Conservation (phyloP, 345 rosid genomes). For the Lagerstroemia speciosa region DNA sequence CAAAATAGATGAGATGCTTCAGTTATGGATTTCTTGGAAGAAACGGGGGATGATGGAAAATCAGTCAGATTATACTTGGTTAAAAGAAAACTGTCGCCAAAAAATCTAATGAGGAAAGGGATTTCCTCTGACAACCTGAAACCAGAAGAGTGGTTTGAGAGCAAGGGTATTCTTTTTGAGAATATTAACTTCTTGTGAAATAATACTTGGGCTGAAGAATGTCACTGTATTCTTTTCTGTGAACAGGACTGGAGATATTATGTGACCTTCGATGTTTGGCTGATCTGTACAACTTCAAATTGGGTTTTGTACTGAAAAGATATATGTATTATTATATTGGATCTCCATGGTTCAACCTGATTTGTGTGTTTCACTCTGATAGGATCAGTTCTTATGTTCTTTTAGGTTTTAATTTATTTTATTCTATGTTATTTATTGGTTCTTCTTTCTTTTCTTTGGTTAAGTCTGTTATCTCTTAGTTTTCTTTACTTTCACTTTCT, state of each 20-base stretch:
- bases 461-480: not conserved
- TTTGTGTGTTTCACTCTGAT: no score
- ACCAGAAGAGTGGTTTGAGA: constrained; percentile 42
- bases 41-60: constrained; percentile 22
- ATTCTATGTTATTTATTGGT: no score
- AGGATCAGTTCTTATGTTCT: not conserved
- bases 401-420: no score
- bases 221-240: not conserved
- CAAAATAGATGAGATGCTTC: constrained; percentile 57
- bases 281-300: not conserved
- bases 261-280: not conserved
- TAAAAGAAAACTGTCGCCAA: constrained; percentile 17
- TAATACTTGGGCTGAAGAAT: constrained; percentile 2
- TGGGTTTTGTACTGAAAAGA: not conserved
- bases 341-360: not conserved
- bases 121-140: constrained; percentile 54
- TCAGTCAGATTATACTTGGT: constrained; percentile 12
- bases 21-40: constrained; percentile 49
- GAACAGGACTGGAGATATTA: not conserved
- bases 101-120: constrained; percentile 24
- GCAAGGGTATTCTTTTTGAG: constrained; percentile 63
- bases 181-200: constrained; percentile 25
- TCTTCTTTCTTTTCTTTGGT: not conserved
- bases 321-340: not conserved
- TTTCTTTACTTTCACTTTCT: not conserved